Evolutionary conservation across 805 yeast genomes (phyloP).

Genomic region (Maudiozyma turicensis): DNA sequence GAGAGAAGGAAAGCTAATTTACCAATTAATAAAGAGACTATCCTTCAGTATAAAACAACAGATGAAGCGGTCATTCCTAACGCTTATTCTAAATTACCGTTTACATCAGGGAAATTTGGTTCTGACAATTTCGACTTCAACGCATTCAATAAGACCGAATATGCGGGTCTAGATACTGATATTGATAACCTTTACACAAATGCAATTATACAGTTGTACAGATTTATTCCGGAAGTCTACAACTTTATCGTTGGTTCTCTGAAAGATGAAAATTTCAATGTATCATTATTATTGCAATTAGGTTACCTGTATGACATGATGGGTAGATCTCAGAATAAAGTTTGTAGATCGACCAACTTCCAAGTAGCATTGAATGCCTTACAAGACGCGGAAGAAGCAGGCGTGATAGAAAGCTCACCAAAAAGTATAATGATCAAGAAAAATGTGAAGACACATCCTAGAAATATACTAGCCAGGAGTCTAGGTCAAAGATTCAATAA

Average conservation of each 20-base stretch:
- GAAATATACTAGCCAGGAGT: constrained; percentile 10
- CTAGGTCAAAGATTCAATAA: constrained; percentile 22
- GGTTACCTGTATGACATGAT: constrained; percentile 92
- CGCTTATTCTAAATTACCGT: constrained; percentile 64
- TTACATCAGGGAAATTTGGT: constrained; percentile 81
- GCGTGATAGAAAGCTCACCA: constrained; percentile 41
- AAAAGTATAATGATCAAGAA: constrained; percentile 2
- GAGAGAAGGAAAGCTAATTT: constrained; percentile 14
- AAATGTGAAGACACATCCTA: constrained; percentile 12
- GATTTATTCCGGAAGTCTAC: constrained; percentile 67
- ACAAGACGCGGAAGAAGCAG: constrained; percentile 40
- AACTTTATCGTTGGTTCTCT: constrained; percentile 51
- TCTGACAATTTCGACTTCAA: constrained; percentile 89
- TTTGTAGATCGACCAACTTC: constrained; percentile 77
- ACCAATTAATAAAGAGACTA: constrained; percentile 11
- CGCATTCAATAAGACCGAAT: constrained; percentile 63
- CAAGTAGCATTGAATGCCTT: constrained; percentile 40
- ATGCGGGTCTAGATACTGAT: constrained; percentile 85
- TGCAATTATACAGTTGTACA: constrained; percentile 66
- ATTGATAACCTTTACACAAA: constrained; percentile 71
- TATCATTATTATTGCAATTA: constrained; percentile 61
- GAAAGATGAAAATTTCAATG: constrained; percentile 40
- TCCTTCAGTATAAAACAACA: constrained; percentile 17
- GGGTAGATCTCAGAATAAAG: constrained; percentile 64
- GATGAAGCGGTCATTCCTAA: constrained; percentile 47